Conservation (phyloP, 2,329 filamentous ascomycete genomes). For the Chaetomium sp. region DNA sequence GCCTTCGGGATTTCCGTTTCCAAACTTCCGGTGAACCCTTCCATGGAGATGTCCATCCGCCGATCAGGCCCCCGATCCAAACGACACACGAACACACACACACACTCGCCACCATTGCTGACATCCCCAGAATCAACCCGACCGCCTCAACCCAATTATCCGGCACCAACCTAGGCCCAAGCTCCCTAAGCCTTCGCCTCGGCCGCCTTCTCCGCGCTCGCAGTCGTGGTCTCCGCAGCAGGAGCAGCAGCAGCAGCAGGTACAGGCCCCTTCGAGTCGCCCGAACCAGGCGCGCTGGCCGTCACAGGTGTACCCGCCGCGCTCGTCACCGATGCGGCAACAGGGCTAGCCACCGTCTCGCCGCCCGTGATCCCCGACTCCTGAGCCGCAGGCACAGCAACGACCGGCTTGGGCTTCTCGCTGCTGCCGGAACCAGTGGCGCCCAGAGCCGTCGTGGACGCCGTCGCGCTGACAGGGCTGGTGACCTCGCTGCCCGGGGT, state of each 20-base stretch:
- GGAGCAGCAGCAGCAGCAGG: neutral
- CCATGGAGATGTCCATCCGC: too few species aligned
- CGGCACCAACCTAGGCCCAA: neutral
- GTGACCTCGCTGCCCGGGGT: slow-evolving; percentile 27
- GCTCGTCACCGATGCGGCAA: neutral
- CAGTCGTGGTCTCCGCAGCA: neutral
- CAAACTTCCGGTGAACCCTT: too few species aligned
- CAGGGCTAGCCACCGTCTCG: slow-evolving; percentile 16
- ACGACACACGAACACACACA: too few species aligned
- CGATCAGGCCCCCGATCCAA: too few species aligned
- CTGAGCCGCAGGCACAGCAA: slow-evolving; percentile 28
- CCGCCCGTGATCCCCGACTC: slow-evolving; percentile 28
- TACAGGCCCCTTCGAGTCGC: neutral
- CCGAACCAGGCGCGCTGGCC: neutral
- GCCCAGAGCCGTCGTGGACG: slow-evolving; percentile 14
- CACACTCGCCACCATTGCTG: too few species aligned
- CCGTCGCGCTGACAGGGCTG: slow-evolving; percentile 19
- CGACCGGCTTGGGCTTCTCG: slow-evolving; percentile 17
- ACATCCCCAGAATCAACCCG: too few species aligned
- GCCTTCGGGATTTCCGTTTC: too few species aligned
- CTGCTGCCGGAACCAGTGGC: slow-evolving; percentile 2
- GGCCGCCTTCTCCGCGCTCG: neutral
- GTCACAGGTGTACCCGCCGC: neutral
- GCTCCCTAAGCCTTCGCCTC: too few species aligned
- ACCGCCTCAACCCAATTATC: neutral